A percentile compares a stretch with the other conserved stretches of the same genome.
Evolutionary conservation across 306 rosid genomes (phyloP).

Genomic region (Medicago lupulina): DNA sequence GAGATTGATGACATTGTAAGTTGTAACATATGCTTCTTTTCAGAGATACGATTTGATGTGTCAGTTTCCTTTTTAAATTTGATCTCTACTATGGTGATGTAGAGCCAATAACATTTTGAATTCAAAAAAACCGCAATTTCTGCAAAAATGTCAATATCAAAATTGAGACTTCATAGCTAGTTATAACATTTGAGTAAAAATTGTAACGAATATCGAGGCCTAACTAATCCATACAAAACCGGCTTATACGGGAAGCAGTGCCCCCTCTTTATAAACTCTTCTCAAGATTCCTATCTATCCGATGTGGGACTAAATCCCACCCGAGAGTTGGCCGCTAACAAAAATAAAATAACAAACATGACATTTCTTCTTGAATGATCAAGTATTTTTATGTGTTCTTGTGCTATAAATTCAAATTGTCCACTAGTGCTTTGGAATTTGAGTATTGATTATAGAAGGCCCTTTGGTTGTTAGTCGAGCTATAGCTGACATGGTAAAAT

Average conservation of each 20-base stretch:
- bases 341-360: conserved; percentile 19
- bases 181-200: too few species aligned
- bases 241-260: too few species aligned
- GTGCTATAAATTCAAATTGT: conserved; percentile 3
- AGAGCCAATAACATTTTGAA: background rate
- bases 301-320: too few species aligned
- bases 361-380: background rate
- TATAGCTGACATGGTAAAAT: background rate
- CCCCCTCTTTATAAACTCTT: too few species aligned
- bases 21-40: conserved; percentile 46
- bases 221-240: too few species aligned
- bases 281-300: too few species aligned
- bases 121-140: background rate
- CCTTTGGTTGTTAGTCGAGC: background rate
- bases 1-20: conserved; percentile 80
- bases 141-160: background rate
- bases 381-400: background rate
- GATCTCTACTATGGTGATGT: conserved; percentile 4
- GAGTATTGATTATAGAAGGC: background rate
- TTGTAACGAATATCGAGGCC: too few species aligned
- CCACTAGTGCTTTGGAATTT: background rate
- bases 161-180: background rate
- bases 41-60: conserved; percentile 11
- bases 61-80: conserved; percentile 13
- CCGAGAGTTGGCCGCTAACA: too few species aligned